Base-by-base conservation (phyloP, 1,284 basidiomycete species). In the Uromyces viciae-fabae region DNA sequence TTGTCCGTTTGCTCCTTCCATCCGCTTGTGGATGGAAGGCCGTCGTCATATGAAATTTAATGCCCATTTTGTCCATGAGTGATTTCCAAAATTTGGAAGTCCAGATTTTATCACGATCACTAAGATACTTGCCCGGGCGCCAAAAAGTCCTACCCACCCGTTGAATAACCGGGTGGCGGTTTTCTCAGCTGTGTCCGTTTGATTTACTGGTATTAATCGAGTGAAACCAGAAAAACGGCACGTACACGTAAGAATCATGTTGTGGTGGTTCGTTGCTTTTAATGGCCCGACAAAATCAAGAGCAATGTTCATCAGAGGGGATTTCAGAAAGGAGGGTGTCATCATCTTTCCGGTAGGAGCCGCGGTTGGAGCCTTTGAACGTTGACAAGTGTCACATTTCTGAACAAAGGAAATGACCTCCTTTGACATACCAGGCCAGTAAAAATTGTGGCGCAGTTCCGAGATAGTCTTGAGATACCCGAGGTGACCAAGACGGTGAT, bases 1-100 rank as follows among this genome's bases (percentile, higher is more conserved):
- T 87, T 0, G 85, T 83, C 0, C 82, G 58, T 82, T 87, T 85
- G n/a, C 84, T 86, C 0, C 74, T 15, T 25, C 85, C 83, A 52
- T 85, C 84, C 0, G 84, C 84, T 72, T 85, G 71, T 0, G 84
- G 84, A 83, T 84, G 85, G 64, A 82, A 85, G 0, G 84, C 80
- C 0, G 83, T 80, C 0, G 82, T 83, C 46, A 68, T 82, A 69
- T 38, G 73, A 36, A 81, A 78, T 46, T 69, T 82, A 2, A 84
- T 69, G 7, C 84, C 85, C 0, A 83, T 64, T 8, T 83, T 68
- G 11, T 36, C 25, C 64, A 84, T 82, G 0, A 85, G 81, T 0
- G 76, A 68, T 0, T 74, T 54, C 85, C 85, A 86, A 71, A 86
- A 85, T 15, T 60, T 22, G 7, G 83, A 82, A 0, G 82, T 81